Percentiles rank a stretch among this genome's conserved stretches.
phyloP scores from a whole-genome alignment of 2,329 filamentous ascomycete species.

The Cercospora sp. region DNA sequence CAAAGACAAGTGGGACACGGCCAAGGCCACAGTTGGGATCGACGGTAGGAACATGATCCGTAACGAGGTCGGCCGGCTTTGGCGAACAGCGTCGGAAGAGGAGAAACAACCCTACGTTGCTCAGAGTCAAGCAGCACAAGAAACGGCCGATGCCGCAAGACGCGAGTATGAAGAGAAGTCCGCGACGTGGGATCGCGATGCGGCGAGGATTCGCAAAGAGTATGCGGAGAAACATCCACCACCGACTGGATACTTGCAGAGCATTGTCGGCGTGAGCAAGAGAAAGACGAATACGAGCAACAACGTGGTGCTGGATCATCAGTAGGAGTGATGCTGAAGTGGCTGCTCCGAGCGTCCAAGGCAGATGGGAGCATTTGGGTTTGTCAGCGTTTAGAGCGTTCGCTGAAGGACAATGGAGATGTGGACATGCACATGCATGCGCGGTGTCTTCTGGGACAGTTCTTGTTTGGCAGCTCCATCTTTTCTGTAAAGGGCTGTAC shows the following conservation, averaged over 20 bases:
- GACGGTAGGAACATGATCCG: conserved; percentile 72
- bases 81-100: conserved; percentile 73
- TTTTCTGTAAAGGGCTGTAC: not conserved
- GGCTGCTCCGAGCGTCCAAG: not conserved
- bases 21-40: conserved; percentile 64
- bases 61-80: conserved; percentile 82
- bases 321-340: conserved; percentile 9
- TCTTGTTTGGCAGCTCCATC: not conserved
- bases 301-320: conserved; percentile 35
- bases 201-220: conserved; percentile 50
- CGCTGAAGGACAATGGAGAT: not conserved
- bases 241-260: conserved; percentile 18
- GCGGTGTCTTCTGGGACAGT: not conserved
- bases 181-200: conserved; percentile 70
- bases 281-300: conserved; percentile 39
- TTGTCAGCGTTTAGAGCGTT: not conserved
- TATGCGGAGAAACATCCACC: conserved; percentile 39
- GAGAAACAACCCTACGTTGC: conserved; percentile 76
- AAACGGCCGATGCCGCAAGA: conserved; percentile 59
- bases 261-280: conserved; percentile 30
- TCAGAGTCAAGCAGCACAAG: conserved; percentile 69
- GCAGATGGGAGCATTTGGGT: not conserved
- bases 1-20: conserved; percentile 66
- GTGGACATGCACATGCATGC: not conserved
- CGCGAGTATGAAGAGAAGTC: conserved; percentile 62